Evolutionary conservation across 148 eudicot species (phyloP).

Genomic region (Chenopodium berlandieri): DNA sequence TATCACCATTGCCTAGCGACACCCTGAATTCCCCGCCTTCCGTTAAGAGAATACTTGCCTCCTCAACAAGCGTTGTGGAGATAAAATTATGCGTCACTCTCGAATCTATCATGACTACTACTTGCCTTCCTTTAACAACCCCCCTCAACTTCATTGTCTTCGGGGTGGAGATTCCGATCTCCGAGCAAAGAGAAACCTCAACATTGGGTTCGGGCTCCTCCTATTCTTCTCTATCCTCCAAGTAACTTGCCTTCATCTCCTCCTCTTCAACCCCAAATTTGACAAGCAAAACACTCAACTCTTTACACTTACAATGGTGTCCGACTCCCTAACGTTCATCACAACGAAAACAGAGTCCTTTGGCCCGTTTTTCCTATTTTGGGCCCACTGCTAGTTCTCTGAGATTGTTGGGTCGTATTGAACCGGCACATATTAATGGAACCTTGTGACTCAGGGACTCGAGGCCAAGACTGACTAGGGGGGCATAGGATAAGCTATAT

Average conservation of each 20-base stretch:
- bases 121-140: not conserved
- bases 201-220: too few species aligned
- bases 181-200: too few species aligned
- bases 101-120: not conserved
- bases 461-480: too few species aligned
- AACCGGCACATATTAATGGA: too few species aligned
- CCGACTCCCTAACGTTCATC: not conserved
- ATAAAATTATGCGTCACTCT: not conserved
- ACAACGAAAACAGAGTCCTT: not conserved
- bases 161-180: not conserved
- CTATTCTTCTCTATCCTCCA: too few species aligned
- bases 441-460: too few species aligned
- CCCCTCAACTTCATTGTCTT: not conserved
- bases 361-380: not conserved
- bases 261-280: not conserved
- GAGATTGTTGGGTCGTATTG: too few species aligned
- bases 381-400: too few species aligned
- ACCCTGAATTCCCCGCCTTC: not conserved
- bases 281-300: not conserved
- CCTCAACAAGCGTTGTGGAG: not conserved
- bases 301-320: not conserved
- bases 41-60: accelerated
- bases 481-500: too few species aligned
- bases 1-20: not conserved
- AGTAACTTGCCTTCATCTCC: not conserved